Evolutionary conservation across 768 basidiomycete genomes (phyloP), one percentile per base, ranked within the genome.

Genomic region (Kwoniella botswanensis): DNA sequence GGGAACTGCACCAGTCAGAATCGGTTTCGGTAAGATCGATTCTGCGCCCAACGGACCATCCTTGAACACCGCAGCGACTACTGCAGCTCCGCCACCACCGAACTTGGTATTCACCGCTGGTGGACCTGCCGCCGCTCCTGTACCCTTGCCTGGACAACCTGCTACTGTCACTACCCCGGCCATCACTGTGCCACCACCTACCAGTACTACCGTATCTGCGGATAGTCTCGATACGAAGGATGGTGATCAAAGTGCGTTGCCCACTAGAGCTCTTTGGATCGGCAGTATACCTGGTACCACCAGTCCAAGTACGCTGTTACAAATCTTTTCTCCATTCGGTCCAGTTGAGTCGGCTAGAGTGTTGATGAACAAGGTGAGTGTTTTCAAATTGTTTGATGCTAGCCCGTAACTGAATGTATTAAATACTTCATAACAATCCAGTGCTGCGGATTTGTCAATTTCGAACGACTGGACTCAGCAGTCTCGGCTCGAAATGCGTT

Each of bases 11-110:
- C 93, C 93, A 1, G 96, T 99, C 64, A 91, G 97, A 57, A 95
- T 99, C 79, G 97, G 97, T 2, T 99, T 97, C 81, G 97, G 96
- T 26, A 99, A 98, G 82, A 94, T 94, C 1, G 95, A 98, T 79
- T 95, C 94, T 76, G 96, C 93, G 4, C 96, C 96, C 41, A 90
- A 93, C 52, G 80, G 78, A 24, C 92, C 93, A 9, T 92, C 93
- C 17, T 90, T 92, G 43, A 93, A 93, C 76, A 91, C 91, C 26
- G 1, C 35, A 35, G 35, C 35, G 35, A 87, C 87, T 26, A 85
- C 86, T 50, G 87, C 83, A 21, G 68, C 82, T 35, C 74, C 82
- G 26, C 81, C 85, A 10, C 70, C 77, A 50, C 73, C 81, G 83
- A 86, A 65, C 65, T 80, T 82, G 63, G 83, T 62, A 71, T 80